Percentiles rank a stretch among this genome's conserved stretches.
These are phyloP conservation scores for Malus hybrid DNA, from an alignment of 331 rosid species.

Conservation along the genomic window DNA sequence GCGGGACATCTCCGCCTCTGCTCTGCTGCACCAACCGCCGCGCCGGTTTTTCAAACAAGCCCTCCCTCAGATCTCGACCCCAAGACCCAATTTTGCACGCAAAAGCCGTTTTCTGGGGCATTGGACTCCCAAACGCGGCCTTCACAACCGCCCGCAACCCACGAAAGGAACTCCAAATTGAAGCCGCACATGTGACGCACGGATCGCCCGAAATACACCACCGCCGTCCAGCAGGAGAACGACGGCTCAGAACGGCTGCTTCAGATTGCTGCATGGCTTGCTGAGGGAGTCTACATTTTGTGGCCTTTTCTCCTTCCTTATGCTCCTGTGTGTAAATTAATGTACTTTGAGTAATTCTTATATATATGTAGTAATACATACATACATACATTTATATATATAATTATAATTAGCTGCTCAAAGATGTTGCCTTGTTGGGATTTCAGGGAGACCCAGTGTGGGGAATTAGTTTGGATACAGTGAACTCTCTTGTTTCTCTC, in stretches of 20 bases:
- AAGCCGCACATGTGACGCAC: slow-evolving; percentile 24
- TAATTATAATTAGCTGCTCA: neutral
- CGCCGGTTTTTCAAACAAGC: slow-evolving; percentile 10
- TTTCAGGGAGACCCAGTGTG: slow-evolving; percentile 89
- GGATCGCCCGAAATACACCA: slow-evolving; percentile 33
- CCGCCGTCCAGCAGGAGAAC: slow-evolving; percentile 16
- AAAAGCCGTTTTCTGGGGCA: neutral
- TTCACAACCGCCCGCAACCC: slow-evolving; percentile 4
- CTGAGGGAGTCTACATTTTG: slow-evolving; percentile 66
- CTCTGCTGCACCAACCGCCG: slow-evolving; percentile 8
- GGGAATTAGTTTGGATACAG: slow-evolving; percentile 83
- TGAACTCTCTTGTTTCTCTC: slow-evolving; percentile 73
- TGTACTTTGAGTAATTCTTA: neutral
- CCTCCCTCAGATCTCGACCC: slow-evolving; percentile 11
- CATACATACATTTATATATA: no score
- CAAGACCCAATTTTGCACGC: slow-evolving; percentile 16
- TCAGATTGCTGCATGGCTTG: slow-evolving; percentile 51
- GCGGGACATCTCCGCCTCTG: slow-evolving; percentile 28
- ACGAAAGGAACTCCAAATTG: neutral
- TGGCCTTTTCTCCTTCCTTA: slow-evolving; percentile 89
- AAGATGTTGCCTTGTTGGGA: slow-evolving; percentile 4
- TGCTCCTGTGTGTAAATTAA: slow-evolving; percentile 62
- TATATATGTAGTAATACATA: no score
- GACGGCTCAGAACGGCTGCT: slow-evolving; percentile 24
- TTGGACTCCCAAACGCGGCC: neutral